A percentile compares a stretch with the other conserved stretches of the same genome.
These are phyloP conservation scores for Mallotus nudiflorus DNA, from an alignment of 345 rosid species.

Conservation along the genomic window DNA sequence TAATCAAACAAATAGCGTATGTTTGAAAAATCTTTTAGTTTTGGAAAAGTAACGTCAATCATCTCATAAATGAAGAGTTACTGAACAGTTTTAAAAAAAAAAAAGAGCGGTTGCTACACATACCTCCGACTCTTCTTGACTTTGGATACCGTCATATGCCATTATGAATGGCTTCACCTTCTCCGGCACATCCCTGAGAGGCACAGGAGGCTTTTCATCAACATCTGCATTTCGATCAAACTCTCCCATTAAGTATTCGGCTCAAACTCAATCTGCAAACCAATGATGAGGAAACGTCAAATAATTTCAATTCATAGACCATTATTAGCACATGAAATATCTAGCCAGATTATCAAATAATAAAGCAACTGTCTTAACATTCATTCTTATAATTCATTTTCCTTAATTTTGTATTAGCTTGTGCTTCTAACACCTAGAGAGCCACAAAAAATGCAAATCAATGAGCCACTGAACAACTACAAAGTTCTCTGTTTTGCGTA, in stretches of 20 bases:
- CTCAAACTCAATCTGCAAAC: slow-evolving; percentile 78
- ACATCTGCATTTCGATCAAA: slow-evolving; percentile 81
- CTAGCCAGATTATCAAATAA: not conserved
- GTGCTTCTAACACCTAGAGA: too few species aligned
- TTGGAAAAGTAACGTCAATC: not conserved
- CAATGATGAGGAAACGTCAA: slow-evolving; percentile 1
- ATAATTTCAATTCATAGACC: not conserved
- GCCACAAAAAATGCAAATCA: too few species aligned
- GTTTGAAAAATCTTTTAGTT: not conserved
- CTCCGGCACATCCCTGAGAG: slow-evolving; percentile 79
- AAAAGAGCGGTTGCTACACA: not conserved
- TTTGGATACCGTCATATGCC: slow-evolving; percentile 82
- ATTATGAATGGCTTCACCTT: slow-evolving; percentile 91
- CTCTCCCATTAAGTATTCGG: slow-evolving; percentile 79
- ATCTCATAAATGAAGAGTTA: too few species aligned
- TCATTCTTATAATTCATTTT: too few species aligned
- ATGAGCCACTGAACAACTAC: too few species aligned
- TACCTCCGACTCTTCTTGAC: slow-evolving; percentile 96
- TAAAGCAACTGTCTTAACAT: not conserved
- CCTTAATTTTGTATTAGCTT: too few species aligned
- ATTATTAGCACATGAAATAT: not conserved
- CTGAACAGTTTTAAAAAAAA: too few species aligned
- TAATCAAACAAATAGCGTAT: not conserved
- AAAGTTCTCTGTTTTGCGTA: too few species aligned
- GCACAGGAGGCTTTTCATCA: slow-evolving; percentile 78